Evolutionary conservation across 768 basidiomycete species (phyloP).

Genomic region (Trametes meyenii): DNA sequence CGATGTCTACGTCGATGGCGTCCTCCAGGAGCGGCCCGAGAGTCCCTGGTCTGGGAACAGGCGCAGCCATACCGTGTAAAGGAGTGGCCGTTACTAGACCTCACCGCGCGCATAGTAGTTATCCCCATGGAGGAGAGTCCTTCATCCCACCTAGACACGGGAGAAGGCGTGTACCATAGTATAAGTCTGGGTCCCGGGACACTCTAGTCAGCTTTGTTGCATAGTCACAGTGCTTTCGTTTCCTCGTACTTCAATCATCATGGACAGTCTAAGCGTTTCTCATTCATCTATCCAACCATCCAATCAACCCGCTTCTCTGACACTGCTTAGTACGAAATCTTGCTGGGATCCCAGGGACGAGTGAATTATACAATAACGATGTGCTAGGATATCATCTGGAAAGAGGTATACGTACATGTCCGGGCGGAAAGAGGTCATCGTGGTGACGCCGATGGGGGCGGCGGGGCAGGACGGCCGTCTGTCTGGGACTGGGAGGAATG

Average conservation of each 20-base stretch:
- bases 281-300: too few relatives aligned
- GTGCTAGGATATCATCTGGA: not conserved
- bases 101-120: too few relatives aligned
- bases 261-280: not conserved
- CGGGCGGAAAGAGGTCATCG: not conserved
- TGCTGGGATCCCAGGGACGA: not conserved
- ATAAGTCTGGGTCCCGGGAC: not conserved
- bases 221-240: constrained; percentile 16
- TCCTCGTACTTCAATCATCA: not conserved
- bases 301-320: too few relatives aligned
- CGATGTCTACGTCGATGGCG: constrained; percentile 64
- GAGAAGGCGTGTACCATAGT: constrained; percentile 5
- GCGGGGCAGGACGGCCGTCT: not conserved
- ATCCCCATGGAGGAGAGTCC: too few relatives aligned
- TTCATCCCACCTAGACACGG: too few relatives aligned
- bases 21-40: constrained; percentile 45
- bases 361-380: not conserved
- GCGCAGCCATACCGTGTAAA: not conserved
- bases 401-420: not conserved
- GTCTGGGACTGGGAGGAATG: not conserved
- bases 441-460: not conserved
- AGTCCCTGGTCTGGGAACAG: constrained; percentile 13
- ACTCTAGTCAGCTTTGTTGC: constrained; percentile 9
- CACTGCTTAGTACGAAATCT: too few relatives aligned
- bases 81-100: not conserved